Base-by-base conservation (phyloP, 2,329 filamentous ascomycete species). In the Fusarium burgessii region DNA sequence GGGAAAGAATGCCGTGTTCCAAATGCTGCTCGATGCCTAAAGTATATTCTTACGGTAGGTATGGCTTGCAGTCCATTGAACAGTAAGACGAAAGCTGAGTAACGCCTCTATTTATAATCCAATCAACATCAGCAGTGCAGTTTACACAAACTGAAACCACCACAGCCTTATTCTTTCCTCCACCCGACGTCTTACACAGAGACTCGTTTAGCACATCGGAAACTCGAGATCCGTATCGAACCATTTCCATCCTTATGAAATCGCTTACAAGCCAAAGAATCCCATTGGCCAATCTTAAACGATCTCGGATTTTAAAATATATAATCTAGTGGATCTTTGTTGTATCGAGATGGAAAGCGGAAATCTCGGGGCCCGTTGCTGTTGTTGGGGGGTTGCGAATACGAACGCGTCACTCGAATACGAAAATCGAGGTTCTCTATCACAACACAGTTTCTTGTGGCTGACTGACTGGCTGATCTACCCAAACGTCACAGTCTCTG, bases 181-280 rank as follows among this genome's bases (percentile, higher is more conserved):
- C 40, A 23, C 15, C 36, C n/a, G 46, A 46, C 51, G 32, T 46
- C 36, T 55, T 42, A 55, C 51, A 46, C 51, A 29, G 18, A 32
- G 18, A 46, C 40, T 15, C 20, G n/a, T 59, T 65, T 72, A 55
- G 64, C 68, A 52, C 15, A 25, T 58, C 73, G 65, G 73, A 62
- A 72, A 49, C 25, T 58, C 36, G 18, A 75, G 66, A 68, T 73
- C 73, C 73, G 73, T 35, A 45, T 75, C 71, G 61, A 59, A 68
- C 60, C 54, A 74, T 66, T 32, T 6, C 41, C 29, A 45, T 43
- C 35, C 40, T 35, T 56, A 38, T 33, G 59, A 45, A 29, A 40
- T 32, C 47, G 17, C 41, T 33, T 32, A 25, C 20, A 46, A 69
- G 33, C 5, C 3, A 47, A 46, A 25, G 6, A 32, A 23, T 29